Evolutionary conservation across 768 basidiomycete species (phyloP).

Genomic region (Lactarius vividus): DNA sequence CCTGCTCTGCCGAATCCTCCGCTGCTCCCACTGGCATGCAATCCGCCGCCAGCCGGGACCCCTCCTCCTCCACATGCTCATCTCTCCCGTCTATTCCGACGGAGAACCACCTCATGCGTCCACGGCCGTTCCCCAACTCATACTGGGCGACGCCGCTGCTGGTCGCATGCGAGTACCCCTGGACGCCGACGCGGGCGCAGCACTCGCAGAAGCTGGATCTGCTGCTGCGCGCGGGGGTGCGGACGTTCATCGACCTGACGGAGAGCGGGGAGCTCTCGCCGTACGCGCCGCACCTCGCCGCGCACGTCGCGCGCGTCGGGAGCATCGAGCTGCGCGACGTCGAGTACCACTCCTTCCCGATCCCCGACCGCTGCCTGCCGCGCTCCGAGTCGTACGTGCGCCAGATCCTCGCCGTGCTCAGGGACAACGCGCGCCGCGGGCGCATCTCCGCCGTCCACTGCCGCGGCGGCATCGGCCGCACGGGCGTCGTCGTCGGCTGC

Average conservation of each 20-base stretch:
- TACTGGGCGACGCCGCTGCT: conserved; percentile 78
- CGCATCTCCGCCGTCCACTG: conserved; percentile 75
- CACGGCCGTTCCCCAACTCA: conserved; percentile 75
- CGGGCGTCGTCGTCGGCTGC: conserved; percentile 63
- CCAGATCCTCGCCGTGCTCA: conserved; percentile 53
- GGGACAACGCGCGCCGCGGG: conserved; percentile 56
- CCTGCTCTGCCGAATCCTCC: conserved; percentile 10
- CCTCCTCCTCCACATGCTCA: background rate
- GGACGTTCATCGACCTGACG: conserved; percentile 84
- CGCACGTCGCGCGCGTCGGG: conserved; percentile 51
- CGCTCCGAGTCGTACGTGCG: conserved; percentile 58
- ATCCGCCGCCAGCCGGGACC: background rate
- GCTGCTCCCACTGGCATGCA: background rate
- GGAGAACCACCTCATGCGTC: conserved; percentile 22
- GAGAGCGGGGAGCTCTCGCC: conserved; percentile 73
- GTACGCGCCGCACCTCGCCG: conserved; percentile 54
- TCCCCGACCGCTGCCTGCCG: conserved; percentile 69
- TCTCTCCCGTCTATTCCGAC: conserved; percentile 6
- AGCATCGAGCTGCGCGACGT: conserved; percentile 50
- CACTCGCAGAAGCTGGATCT: conserved; percentile 65
- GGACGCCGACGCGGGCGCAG: conserved; percentile 48
- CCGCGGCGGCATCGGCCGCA: conserved; percentile 73
- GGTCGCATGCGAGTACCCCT: conserved; percentile 81
- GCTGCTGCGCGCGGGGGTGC: conserved; percentile 66
- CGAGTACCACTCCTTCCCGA: conserved; percentile 78